Evolutionary conservation across 495 filamentous ascomycete species (phyloP), one percentile per base, ranked within the genome.

Genomic region (Lophium mytilinum): DNA sequence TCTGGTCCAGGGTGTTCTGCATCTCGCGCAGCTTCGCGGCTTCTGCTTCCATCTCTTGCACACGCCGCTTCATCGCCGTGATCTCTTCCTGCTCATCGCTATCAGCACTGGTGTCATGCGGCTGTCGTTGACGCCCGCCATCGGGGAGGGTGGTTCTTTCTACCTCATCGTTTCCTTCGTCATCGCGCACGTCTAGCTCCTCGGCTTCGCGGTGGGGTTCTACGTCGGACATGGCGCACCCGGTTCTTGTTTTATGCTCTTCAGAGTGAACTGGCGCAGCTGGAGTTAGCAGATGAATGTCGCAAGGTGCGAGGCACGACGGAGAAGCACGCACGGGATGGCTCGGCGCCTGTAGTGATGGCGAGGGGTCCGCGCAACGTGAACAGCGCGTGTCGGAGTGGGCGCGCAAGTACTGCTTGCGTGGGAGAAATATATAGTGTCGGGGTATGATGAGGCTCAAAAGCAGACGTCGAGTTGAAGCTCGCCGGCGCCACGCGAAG

Each of bases 31-130:
- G 79, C 74, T 96, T 97, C 9, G 89, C 87, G 11, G 94, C 94
- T 73, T 99, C 86, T 63, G 90, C 91, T 72, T 99, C 94, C 94
- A 99, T 99, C 75, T 99, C 94, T 58, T 90, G 89, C 34, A 99
- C 92, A 66, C 93, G 86, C 66, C 83, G 83, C 79, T 99, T 99
- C 94, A 99, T 97, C 50, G 89, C 91, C 24, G 85, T 84, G 68
- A 99, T 97, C 70, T 99, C 94, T 74, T 97, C 88, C 86, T 90
- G 52, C 35, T 19, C 9, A 24, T 30, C 24, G 40, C n/a, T 5
- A 43, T 43, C 40, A 43, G 40, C 40, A 19, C n/a, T 19, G 1
- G 40, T 43, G 7, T 33, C 47, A 6, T 21, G 1, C 14, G 47
- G 5, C 3, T 21, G 47, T 33, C 15, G 15, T 14, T 18, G 24